Percentiles rank a stretch among this genome's conserved stretches.
phyloP scores from a whole-genome alignment of 2,329 filamentous ascomycete genomes.

The Cercospora sesami region DNA sequence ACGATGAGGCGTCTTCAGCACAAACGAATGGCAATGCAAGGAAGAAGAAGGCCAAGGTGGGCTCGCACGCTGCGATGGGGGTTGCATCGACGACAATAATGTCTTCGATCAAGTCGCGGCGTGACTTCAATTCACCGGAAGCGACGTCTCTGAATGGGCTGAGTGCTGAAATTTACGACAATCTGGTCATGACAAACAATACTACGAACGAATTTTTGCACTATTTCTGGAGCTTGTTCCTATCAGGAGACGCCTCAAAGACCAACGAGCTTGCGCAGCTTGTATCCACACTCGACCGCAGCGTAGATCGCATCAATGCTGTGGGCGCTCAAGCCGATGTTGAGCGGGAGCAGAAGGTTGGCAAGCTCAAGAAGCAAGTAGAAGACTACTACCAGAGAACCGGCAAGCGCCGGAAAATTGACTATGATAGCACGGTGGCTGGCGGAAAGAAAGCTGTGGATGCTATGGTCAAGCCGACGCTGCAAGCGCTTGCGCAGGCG shows the following conservation, averaged over 20 bases:
- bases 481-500: conserved; percentile 70
- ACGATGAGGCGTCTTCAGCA: conserved; percentile 49
- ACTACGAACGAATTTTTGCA: conserved; percentile 95
- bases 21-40: conserved; percentile 29
- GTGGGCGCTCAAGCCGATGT: conserved; percentile 78
- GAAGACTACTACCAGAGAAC: conserved; percentile 70
- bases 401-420: conserved; percentile 64
- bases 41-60: conserved; percentile 56
- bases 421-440: conserved; percentile 63
- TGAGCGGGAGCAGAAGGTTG: conserved; percentile 67
- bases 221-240: conserved; percentile 92
- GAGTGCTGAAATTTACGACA: conserved; percentile 56
- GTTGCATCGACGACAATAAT: conserved; percentile 67
- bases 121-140: conserved; percentile 29
- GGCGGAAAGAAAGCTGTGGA: conserved; percentile 76
- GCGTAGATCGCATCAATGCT: conserved; percentile 73
- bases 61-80: conserved; percentile 66
- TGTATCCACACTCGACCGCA: conserved; percentile 76
- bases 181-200: conserved; percentile 75
- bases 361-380: conserved; percentile 67
- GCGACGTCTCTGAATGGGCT: conserved; percentile 39
- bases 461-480: conserved; percentile 72
- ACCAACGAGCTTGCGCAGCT: conserved; percentile 79
- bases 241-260: conserved; percentile 77
- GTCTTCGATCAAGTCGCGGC: conserved; percentile 60